Evolutionary conservation across 1,284 basidiomycete genomes (phyloP), one percentile per base, ranked within the genome.

Genomic region (Boletus semigastroideus): DNA sequence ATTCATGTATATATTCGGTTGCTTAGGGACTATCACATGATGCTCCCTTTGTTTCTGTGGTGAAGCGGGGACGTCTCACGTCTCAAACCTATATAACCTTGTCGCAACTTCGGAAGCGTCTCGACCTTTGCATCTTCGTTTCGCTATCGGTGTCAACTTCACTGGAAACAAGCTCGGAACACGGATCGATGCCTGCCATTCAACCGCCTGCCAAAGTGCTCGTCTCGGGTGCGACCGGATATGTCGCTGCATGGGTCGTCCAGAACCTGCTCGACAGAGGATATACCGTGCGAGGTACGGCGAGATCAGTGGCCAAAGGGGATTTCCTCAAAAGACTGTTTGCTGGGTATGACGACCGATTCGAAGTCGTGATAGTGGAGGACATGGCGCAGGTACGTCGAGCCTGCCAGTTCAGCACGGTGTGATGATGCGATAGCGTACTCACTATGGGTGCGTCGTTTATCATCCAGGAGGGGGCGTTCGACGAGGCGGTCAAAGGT

Each of bases 401-500:
- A n/a, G 13, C 6, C 13, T 25, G 25, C 25, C 25, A 25, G 19
- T 38, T 7, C 16, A 30, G 60, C 36, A 2, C 11, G 12, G 14
- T 14, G 31, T 11, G 11, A 11, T 12, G 31, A 13, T 31, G 4
- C 2, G 8, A 16, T 6, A 14, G 16, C 5, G 4, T 38, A 12
- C 17, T 20, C 17, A 19, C 5, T 13, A 31, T 31, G 10, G 10
- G 5, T 13, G 5, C 12, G 11, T n/a, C 17, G n/a, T 19, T 8
- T 19, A 19, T 19, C 20, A 12, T 4, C 6, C 11, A 38, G 80
- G 72, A 74, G 3, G 80, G 79, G 4, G 82, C 79, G 4, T 87
- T 86, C 54, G 83, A 86, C 56, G 78, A 83, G 28, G 84, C 82
- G 1, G 83, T 87, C 52, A 78, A 80, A 59, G 84, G 74, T 1